phyloP scores from a whole-genome alignment of 495 filamentous ascomycete genomes.

The Neurospora sublineolata region DNA sequence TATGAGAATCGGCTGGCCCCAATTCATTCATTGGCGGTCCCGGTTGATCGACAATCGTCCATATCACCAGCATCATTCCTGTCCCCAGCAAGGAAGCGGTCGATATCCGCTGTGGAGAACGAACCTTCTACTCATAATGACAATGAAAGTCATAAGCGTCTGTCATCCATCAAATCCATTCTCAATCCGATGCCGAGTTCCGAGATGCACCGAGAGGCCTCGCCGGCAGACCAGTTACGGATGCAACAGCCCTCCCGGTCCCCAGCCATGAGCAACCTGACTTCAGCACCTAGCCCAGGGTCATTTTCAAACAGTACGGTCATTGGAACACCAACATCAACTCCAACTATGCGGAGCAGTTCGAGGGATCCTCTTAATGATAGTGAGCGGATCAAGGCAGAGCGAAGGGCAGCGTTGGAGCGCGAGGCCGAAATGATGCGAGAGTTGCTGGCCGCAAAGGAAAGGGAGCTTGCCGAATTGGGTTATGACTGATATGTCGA shows the following conservation, averaged over 20 bases:
- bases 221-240: slow-evolving; percentile 11
- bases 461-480: slow-evolving; percentile 66
- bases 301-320: slow-evolving; percentile 13
- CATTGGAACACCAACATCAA: slow-evolving; percentile 16
- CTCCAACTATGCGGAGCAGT: slow-evolving; percentile 19
- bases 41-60: slow-evolving; percentile 35
- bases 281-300: slow-evolving; percentile 27
- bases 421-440: slow-evolving; percentile 69
- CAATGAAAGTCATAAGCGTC: slow-evolving; percentile 38
- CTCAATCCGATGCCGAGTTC: slow-evolving; percentile 44
- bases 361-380: slow-evolving; percentile 35
- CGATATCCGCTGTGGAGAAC: slow-evolving; percentile 46
- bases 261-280: slow-evolving; percentile 20
- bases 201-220: slow-evolving; percentile 11
- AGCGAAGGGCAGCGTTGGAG: slow-evolving; percentile 54
- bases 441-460: slow-evolving; percentile 60
- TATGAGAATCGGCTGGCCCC: slow-evolving; percentile 47
- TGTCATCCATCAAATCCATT: slow-evolving; percentile 73
- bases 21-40: slow-evolving; percentile 30
- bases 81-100: slow-evolving; percentile 51
- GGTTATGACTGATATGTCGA: slow-evolving; percentile 18
- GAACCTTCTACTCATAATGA: slow-evolving; percentile 22
- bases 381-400: slow-evolving; percentile 44
- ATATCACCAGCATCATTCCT: slow-evolving; percentile 41
- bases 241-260: slow-evolving; percentile 19